Conservation (phyloP, 305 asterid species). For the Plantago coronopus region DNA sequence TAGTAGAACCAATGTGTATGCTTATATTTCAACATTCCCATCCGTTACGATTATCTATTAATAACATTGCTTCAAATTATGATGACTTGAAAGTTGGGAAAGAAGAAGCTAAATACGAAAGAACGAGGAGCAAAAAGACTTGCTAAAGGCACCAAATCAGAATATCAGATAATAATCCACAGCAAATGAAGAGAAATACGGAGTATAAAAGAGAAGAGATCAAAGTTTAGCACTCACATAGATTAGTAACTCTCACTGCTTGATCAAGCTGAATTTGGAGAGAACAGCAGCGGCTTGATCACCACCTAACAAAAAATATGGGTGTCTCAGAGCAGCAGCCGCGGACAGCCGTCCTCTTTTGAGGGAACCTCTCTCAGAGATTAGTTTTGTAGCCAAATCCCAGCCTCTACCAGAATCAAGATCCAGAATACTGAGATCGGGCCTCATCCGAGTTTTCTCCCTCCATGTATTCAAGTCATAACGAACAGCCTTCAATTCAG, state of each 20-base stretch:
- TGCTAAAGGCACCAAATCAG: neutral
- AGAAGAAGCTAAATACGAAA: neutral
- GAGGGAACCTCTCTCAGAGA: slow-evolving; percentile 61
- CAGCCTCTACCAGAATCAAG: slow-evolving; percentile 94
- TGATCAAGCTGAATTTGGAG: slow-evolving; percentile 58
- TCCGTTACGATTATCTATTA: neutral
- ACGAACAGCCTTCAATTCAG: slow-evolving; percentile 59
- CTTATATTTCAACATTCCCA: neutral
- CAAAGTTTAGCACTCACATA: slow-evolving; percentile 13
- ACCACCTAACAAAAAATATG: slow-evolving; percentile 83
- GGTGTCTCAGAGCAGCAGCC: slow-evolving; percentile 88
- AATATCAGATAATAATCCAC: neutral
- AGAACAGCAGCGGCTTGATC: slow-evolving; percentile 90
- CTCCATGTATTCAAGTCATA: slow-evolving; percentile 87
- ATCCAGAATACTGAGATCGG: slow-evolving; percentile 75
- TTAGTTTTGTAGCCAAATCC: slow-evolving; percentile 86
- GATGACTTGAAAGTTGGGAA: neutral
- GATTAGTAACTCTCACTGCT: slow-evolving; percentile 25
- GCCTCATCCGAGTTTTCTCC: slow-evolving; percentile 60
- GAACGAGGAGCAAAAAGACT: neutral
- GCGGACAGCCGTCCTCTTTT: slow-evolving; percentile 72
- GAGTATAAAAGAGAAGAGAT: neutral
- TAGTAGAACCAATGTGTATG: neutral
- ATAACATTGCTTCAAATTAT: neutral
- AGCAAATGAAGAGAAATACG: neutral